These are phyloP conservation scores for Xylaria sp. DNA, from an alignment of 2,329 filamentous ascomycete species.

Conservation along the genomic window DNA sequence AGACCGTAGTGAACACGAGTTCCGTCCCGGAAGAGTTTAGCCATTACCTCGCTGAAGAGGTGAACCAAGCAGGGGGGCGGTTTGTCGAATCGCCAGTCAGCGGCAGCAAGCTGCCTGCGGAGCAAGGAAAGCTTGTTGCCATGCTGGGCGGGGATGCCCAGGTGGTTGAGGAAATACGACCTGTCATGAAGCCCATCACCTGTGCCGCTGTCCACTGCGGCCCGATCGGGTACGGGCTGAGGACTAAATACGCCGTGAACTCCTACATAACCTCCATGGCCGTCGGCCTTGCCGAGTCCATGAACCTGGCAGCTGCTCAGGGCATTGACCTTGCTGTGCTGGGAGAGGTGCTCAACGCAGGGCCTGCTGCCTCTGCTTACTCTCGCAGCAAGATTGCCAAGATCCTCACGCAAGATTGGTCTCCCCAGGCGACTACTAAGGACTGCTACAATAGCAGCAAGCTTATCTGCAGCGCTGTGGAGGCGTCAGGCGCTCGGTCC, in stretches of 20 bases:
- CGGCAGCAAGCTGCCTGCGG: constrained; percentile 43
- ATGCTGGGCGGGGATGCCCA: constrained; percentile 42
- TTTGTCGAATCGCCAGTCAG: constrained; percentile 46
- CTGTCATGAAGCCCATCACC: constrained; percentile 38
- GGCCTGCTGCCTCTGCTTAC: constrained; percentile 42
- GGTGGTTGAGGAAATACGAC: constrained; percentile 34
- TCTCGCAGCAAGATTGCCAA: constrained; percentile 40
- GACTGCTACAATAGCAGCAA: constrained; percentile 42
- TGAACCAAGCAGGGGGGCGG: constrained; percentile 35
- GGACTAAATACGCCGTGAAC: constrained; percentile 44
- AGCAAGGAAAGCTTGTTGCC: constrained; percentile 42
- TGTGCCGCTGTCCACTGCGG: constrained; percentile 43
- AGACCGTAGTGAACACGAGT: constrained; percentile 42
- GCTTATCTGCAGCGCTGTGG: constrained; percentile 36
- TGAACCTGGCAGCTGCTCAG: constrained; percentile 42
- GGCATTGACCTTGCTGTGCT: constrained; percentile 41
- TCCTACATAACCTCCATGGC: constrained; percentile 40
- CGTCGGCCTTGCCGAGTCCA: constrained; percentile 42
- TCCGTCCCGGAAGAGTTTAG: constrained; percentile 40
- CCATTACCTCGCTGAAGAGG: constrained; percentile 30
- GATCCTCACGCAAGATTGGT: constrained; percentile 40
- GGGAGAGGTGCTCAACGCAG: constrained; percentile 39
- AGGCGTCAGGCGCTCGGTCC: constrained; percentile 23
- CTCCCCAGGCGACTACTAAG: constrained; percentile 38
- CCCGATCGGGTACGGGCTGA: constrained; percentile 40